phyloP scores from a whole-genome alignment of 108 stramenopile genomes.

The Nitzschia sp. region DNA sequence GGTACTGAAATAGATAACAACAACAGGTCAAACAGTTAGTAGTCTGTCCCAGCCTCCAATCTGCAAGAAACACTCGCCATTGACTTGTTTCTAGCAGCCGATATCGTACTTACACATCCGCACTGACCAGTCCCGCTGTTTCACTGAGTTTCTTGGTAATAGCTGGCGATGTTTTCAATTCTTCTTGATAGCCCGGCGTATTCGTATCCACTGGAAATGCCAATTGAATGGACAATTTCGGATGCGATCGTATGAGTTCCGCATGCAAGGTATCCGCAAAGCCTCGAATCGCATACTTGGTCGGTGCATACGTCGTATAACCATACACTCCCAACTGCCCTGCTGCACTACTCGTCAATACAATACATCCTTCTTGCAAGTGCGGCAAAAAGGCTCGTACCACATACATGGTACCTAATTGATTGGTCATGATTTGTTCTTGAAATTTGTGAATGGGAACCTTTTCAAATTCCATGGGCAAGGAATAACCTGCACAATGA shows the following conservation, averaged over 20 bases:
- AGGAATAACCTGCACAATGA: constrained; percentile 79
- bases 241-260: constrained; percentile 56
- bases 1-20: constrained; percentile 38
- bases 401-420: constrained; percentile 74
- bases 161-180: constrained; percentile 73
- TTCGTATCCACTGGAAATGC: constrained; percentile 97
- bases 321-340: constrained; percentile 87
- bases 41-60: not conserved
- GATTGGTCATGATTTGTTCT: constrained; percentile 68
- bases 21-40: not conserved
- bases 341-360: constrained; percentile 73
- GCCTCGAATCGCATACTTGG: constrained; percentile 86
- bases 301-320: constrained; percentile 81
- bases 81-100: not conserved
- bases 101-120: constrained; percentile 54
- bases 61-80: not conserved
- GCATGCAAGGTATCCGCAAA: constrained; percentile 79
- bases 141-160: constrained; percentile 76
- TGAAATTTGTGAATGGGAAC: constrained; percentile 52
- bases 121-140: constrained; percentile 57
- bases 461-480: constrained; percentile 60
- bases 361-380: constrained; percentile 59
- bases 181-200: constrained; percentile 93
- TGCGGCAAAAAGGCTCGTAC: constrained; percentile 79
- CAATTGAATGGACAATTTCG: constrained; percentile 63